Conservation (phyloP, 208 protist genomes). For the Angomonas ambiguus region DNA sequence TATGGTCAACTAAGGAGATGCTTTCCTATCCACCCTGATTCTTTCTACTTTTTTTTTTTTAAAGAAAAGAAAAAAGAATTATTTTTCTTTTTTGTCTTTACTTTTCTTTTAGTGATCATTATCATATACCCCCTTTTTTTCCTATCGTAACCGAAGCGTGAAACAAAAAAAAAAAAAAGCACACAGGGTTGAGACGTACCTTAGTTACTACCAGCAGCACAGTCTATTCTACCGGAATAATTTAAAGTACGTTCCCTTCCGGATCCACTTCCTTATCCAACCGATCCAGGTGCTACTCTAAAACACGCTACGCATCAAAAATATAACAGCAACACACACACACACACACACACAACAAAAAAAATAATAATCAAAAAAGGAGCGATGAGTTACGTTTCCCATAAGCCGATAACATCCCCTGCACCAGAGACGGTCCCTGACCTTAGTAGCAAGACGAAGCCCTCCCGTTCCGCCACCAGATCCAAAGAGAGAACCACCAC, state of each 20-base stretch:
- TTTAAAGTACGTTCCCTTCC: too few relatives aligned
- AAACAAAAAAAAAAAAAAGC: neutral
- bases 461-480: neutral
- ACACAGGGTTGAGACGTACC: too few relatives aligned
- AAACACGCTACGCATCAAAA: neutral
- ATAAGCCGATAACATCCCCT: neutral
- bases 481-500: too few relatives aligned
- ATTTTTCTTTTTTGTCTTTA: constrained; percentile 9
- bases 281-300: too few relatives aligned
- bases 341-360: too few relatives aligned
- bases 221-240: too few relatives aligned
- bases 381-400: neutral
- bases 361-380: neutral
- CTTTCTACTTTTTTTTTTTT: neutral
- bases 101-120: constrained; percentile 3
- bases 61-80: constrained; percentile 2
- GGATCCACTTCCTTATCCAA: too few relatives aligned
- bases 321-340: neutral
- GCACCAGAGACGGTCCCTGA: neutral
- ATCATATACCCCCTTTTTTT: neutral
- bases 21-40: too few relatives aligned
- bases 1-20: too few relatives aligned
- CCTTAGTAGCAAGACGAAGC: neutral
- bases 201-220: neutral
- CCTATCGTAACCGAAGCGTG: too few relatives aligned